These are phyloP conservation scores for Lizanozyma gosingica DNA, from an alignment of 1,139 yeast species.

Conservation along the genomic window DNA sequence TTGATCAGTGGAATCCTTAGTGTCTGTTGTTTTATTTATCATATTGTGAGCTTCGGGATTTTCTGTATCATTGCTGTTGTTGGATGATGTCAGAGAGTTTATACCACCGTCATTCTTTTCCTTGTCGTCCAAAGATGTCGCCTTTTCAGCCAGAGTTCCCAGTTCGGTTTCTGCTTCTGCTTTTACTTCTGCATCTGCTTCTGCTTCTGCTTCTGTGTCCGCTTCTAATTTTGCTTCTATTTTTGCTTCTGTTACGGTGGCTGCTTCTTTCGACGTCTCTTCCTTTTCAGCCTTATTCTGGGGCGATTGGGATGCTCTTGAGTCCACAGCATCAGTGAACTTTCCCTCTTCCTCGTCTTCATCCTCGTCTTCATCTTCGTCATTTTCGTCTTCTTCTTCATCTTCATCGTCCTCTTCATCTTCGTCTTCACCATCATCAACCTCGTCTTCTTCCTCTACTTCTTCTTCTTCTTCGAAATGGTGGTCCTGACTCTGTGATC, in stretches of 20 bases:
- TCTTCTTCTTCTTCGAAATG: conserved; percentile 18
- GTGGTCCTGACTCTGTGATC: conserved; percentile 16
- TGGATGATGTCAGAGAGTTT: no score
- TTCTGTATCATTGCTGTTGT: no score
- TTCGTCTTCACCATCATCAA: conserved; percentile 16
- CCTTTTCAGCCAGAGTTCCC: conserved; percentile 2
- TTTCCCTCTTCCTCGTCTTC: conserved; percentile 12
- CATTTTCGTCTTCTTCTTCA: conserved; percentile 5
- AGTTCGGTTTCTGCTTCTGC: conserved; percentile 4
- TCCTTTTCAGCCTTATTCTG: no score
- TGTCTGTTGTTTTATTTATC: no score
- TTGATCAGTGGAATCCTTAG: no score
- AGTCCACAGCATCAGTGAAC: conserved; percentile 11
- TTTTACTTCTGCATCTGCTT: conserved; percentile 3
- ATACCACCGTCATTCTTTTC: no score
- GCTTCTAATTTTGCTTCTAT: conserved; percentile 5
- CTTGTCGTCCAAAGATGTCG: no score
- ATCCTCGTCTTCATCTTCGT: conserved; percentile 10
- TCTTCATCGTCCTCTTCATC: conserved; percentile 14
- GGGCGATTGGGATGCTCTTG: no score
- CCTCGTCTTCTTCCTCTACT: conserved; percentile 18
- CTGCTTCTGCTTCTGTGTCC: conserved; percentile 6
- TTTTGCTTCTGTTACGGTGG: no score
- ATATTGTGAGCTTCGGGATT: no score
- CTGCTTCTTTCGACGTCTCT: no score